Evolutionary conservation across 2,329 filamentous ascomycete genomes (phyloP).

Genomic region (Verticillium alfalfae): DNA sequence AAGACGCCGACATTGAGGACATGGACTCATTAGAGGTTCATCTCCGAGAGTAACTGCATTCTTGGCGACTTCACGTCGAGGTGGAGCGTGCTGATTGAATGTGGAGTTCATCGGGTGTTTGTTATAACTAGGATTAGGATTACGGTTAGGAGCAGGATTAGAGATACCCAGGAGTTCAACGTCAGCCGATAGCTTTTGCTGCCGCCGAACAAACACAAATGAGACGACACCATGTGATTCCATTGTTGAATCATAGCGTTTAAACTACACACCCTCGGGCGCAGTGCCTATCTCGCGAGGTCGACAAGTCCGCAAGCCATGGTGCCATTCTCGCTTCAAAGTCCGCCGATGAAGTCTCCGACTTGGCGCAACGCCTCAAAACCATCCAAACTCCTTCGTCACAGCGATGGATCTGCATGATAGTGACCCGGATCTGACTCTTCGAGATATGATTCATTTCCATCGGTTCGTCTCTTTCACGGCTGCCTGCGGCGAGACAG

Average conservation of each 20-base stretch:
- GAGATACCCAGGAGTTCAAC: not conserved
- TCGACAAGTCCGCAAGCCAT: too few relatives aligned
- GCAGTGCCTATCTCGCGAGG: too few relatives aligned
- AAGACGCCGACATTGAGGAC: constrained; percentile 67
- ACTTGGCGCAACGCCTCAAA: too few relatives aligned
- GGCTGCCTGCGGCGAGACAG: not conserved
- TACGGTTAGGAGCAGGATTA: not conserved
- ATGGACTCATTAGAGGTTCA: constrained; percentile 72
- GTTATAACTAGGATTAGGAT: too few relatives aligned
- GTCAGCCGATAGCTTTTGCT: not conserved
- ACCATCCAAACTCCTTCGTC: too few relatives aligned
- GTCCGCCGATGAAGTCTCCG: too few relatives aligned
- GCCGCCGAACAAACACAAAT: not conserved
- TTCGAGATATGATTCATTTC: not conserved
- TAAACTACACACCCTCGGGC: too few relatives aligned
- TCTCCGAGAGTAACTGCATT: constrained; percentile 31
- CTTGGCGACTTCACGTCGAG: not conserved
- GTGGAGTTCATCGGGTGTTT: not conserved
- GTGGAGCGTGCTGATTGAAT: not conserved
- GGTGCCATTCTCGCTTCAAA: too few relatives aligned
- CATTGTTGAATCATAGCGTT: too few relatives aligned
- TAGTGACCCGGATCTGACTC: not conserved
- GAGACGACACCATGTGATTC: not conserved
- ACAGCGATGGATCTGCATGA: too few relatives aligned
- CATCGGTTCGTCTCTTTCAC: not conserved